Percentiles rank a stretch among this genome's conserved stretches.
Evolutionary conservation across 2,329 filamentous ascomycete species (phyloP).

Genomic region (Cercospora zeina): DNA sequence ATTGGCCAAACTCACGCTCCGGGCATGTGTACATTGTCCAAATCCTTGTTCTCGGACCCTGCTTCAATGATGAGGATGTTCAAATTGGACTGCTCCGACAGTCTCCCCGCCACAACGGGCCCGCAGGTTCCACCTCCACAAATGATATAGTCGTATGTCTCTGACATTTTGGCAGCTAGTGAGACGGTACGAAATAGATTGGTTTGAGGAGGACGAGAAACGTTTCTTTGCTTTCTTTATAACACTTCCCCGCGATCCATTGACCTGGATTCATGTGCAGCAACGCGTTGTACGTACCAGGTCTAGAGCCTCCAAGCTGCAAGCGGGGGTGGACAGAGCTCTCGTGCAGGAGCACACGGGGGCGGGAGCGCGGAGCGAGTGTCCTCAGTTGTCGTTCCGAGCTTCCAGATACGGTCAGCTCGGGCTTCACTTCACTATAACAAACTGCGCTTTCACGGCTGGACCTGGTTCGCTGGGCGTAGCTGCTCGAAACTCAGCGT

Average conservation of each 20-base stretch:
- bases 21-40: conserved; percentile 51
- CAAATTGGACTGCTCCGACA: conserved; percentile 33
- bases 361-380: conserved; percentile 11
- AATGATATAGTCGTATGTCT: conserved; percentile 34
- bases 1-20: conserved; percentile 40
- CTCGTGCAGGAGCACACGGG: neutral
- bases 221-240: neutral
- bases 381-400: conserved; percentile 16
- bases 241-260: neutral
- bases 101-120: conserved; percentile 31
- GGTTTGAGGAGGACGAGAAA: neutral
- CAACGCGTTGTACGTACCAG: conserved; percentile 4
- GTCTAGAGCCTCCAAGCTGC: conserved; percentile 9
- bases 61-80: conserved; percentile 35
- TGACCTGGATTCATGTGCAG: neutral
- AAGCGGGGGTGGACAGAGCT: conserved; percentile 10
- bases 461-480: neutral
- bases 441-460: neutral
- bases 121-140: conserved; percentile 35
- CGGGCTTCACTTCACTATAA: conserved; percentile 8
- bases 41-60: conserved; percentile 38
- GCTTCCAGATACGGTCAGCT: conserved; percentile 4
- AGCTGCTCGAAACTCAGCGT: neutral
- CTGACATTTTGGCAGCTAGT: conserved; percentile 22
- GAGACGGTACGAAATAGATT: neutral